Evolutionary conservation across 176 grass and related monocot species (phyloP).

Genomic region (Pharus latifolius): DNA sequence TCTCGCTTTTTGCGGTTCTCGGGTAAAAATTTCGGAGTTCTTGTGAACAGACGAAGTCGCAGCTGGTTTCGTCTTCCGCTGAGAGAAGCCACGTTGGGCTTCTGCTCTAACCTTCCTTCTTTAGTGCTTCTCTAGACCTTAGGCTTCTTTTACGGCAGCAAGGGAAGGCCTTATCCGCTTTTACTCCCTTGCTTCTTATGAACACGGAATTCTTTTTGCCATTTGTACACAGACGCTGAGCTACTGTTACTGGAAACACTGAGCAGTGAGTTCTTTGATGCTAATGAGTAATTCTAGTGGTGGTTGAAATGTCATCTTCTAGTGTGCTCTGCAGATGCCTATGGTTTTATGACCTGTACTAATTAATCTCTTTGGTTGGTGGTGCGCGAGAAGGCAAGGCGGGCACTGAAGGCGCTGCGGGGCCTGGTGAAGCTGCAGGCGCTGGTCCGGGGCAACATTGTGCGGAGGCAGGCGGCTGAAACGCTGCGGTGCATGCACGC

Average conservation of each 20-base stretch:
- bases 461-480: slow-evolving; percentile 86
- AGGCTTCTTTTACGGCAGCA: slow-evolving; percentile 32
- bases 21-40: neutral
- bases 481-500: slow-evolving; percentile 96
- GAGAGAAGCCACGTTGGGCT: neutral
- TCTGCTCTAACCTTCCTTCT: slow-evolving; percentile 8
- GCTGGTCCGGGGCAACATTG: slow-evolving; percentile 89
- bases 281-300: slow-evolving; percentile 23
- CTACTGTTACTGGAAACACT: slow-evolving; percentile 32
- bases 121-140: neutral
- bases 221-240: neutral
- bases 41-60: neutral
- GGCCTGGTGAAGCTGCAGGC: slow-evolving; percentile 96
- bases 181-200: slow-evolving; percentile 3
- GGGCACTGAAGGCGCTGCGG: slow-evolving; percentile 74
- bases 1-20: neutral
- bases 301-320: slow-evolving; percentile 22
- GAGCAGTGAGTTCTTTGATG: too few species aligned
- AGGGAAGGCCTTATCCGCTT: slow-evolving; percentile 14
- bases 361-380: slow-evolving; percentile 9
- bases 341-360: slow-evolving; percentile 6
- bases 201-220: slow-evolving; percentile 7
- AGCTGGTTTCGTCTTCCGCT: neutral
- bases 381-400: slow-evolving; percentile 56
- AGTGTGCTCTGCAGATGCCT: neutral